Conservation (phyloP, 306 rosid species). For the Corylus heterophylla region DNA sequence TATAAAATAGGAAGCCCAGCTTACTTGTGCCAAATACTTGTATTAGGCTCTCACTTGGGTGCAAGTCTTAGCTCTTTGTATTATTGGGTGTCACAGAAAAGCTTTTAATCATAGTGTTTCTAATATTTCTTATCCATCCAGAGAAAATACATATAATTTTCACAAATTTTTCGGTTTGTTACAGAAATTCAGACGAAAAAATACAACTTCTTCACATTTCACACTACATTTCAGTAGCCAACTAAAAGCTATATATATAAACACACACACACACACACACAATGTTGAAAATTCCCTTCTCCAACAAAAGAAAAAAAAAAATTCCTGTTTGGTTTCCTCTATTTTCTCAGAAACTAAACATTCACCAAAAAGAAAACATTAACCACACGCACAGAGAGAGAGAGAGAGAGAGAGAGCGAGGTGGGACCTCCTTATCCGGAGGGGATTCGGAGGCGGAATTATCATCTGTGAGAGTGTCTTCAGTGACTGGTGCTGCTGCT, state of each 20-base stretch:
- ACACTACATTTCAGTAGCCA: neutral
- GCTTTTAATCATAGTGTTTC: neutral
- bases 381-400: neutral
- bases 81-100: neutral
- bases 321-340: neutral
- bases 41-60: neutral
- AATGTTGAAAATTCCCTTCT: neutral
- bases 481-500: slow-evolving; percentile 30
- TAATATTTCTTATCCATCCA: neutral
- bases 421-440: slow-evolving; percentile 39
- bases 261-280: too few species aligned
- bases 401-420: neutral
- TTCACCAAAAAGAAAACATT: neutral
- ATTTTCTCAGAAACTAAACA: slow-evolving; percentile 9
- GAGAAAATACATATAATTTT: neutral
- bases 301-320: neutral
- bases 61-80: neutral
- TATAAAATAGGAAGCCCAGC: neutral
- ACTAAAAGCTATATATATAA: too few species aligned
- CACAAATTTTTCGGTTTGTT: neutral
- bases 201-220: neutral
- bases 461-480: slow-evolving; percentile 28
- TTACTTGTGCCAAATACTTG: neutral
- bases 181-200: neutral
- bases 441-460: slow-evolving; percentile 19